phyloP scores from a whole-genome alignment of 1,284 basidiomycete species.

The Rhodofomes roseus region DNA sequence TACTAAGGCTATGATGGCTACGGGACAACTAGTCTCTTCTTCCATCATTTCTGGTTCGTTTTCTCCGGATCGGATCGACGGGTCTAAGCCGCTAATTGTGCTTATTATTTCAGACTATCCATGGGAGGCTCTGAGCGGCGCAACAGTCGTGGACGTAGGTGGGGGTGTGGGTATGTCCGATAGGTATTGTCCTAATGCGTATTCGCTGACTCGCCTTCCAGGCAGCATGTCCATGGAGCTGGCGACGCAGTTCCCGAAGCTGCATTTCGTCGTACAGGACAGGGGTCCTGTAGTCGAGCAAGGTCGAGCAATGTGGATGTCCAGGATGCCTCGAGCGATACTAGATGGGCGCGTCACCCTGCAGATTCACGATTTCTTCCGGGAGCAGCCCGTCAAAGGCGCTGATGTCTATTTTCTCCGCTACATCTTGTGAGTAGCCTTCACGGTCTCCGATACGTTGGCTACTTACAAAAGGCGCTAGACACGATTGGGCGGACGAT shows the following conservation, averaged over 20 bases:
- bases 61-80: not conserved
- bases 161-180: slow-evolving; percentile 14
- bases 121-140: slow-evolving; percentile 11
- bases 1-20: slow-evolving; percentile 11
- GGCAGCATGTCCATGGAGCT: slow-evolving; percentile 14
- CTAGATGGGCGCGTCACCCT: slow-evolving; percentile 5
- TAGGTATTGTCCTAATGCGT: not conserved
- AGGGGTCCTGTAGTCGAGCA: slow-evolving; percentile 10
- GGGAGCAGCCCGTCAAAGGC: slow-evolving; percentile 24
- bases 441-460: not conserved
- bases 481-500: slow-evolving; percentile 18
- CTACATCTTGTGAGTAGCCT: slow-evolving; percentile 21
- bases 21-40: slow-evolving; percentile 7
- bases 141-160: slow-evolving; percentile 17
- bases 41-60: slow-evolving; percentile 9
- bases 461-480: not conserved
- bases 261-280: slow-evolving; percentile 22
- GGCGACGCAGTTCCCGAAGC: slow-evolving; percentile 9
- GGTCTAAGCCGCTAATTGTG: not conserved
- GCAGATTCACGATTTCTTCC: slow-evolving; percentile 29
- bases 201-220: not conserved
- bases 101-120: slow-evolving; percentile 11
- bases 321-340: slow-evolving; percentile 8
- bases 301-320: slow-evolving; percentile 8
- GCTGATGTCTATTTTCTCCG: slow-evolving; percentile 27